Evolutionary conservation across 1,139 yeast genomes (phyloP).

Genomic region (Protomyces macrosporus): DNA sequence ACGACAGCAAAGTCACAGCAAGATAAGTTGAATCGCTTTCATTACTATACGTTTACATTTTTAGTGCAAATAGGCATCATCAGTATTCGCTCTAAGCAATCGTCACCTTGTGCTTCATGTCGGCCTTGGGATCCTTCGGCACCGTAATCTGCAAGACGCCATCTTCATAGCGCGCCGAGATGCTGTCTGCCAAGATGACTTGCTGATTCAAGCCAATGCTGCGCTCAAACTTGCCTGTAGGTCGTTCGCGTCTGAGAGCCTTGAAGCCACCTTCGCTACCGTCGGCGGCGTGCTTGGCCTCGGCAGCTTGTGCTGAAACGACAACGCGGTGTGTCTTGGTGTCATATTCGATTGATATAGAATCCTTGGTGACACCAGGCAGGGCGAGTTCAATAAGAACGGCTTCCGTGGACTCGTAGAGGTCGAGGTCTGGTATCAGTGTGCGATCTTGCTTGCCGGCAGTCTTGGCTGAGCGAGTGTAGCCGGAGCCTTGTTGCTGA

Average conservation of each 20-base stretch:
- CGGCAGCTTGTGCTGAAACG: neutral
- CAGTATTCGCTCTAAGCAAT: neutral
- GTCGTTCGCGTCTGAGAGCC: slow-evolving; percentile 31
- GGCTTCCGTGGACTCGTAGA: slow-evolving; percentile 5
- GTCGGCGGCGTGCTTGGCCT: neutral
- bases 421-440: slow-evolving; percentile 2
- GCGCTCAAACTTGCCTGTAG: slow-evolving; percentile 46
- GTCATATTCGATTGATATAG: slow-evolving; percentile 18
- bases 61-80: no score
- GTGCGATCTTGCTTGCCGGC: no score
- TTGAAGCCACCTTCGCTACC: neutral
- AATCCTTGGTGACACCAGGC: slow-evolving; percentile 19
- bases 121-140: slow-evolving; percentile 42
- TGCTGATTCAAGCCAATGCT: slow-evolving; percentile 50
- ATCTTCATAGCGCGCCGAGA: slow-evolving; percentile 49
- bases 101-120: slow-evolving; percentile 28
- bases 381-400: slow-evolving; percentile 7
- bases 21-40: no score
- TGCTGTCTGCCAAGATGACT: slow-evolving; percentile 50
- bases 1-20: no score
- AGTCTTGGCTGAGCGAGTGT: no score
- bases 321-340: slow-evolving; percentile 10
- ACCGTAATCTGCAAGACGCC: slow-evolving; percentile 51
- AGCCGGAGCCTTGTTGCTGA: neutral
- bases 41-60: no score